These are phyloP conservation scores for Millerozyma miso DNA, from an alignment of 805 yeast genomes.

Conservation along the genomic window DNA sequence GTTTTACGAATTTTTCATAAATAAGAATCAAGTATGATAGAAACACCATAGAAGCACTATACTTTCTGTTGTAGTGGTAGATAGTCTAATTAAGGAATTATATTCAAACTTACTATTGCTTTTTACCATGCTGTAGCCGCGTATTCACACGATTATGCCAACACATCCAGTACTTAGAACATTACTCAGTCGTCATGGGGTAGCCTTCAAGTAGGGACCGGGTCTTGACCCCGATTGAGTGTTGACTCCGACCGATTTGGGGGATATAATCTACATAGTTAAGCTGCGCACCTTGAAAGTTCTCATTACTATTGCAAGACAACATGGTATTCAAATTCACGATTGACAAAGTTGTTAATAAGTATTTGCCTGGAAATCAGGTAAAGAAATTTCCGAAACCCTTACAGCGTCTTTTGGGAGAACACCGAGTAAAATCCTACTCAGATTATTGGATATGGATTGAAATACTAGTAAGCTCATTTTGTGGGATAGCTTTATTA, in stretches of 20 bases:
- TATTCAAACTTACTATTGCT: no score
- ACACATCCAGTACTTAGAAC: no score
- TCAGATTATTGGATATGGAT: constrained; percentile 43
- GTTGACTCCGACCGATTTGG: no score
- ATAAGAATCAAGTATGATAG: background rate
- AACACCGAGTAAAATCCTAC: constrained; percentile 22
- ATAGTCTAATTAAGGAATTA: background rate
- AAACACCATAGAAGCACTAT: background rate
- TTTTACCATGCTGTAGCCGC: no score
- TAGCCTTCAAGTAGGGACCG: no score
- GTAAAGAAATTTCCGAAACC: constrained; percentile 27
- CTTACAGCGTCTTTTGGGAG: constrained; percentile 38
- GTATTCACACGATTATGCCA: no score
- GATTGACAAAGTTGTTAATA: constrained; percentile 28
- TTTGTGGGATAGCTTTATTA: constrained; percentile 42
- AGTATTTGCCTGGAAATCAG: constrained; percentile 25
- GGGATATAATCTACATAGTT: no score
- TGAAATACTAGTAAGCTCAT: constrained; percentile 43
- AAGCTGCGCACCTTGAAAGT: no score
- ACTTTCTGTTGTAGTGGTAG: background rate
- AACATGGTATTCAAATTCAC: constrained; percentile 38
- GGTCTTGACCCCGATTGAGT: no score
- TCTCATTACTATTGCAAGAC: no score
- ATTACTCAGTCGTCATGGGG: no score
- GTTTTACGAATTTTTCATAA: background rate